phyloP scores from a whole-genome alignment of 495 filamentous ascomycete species.

The Podospora australis region DNA sequence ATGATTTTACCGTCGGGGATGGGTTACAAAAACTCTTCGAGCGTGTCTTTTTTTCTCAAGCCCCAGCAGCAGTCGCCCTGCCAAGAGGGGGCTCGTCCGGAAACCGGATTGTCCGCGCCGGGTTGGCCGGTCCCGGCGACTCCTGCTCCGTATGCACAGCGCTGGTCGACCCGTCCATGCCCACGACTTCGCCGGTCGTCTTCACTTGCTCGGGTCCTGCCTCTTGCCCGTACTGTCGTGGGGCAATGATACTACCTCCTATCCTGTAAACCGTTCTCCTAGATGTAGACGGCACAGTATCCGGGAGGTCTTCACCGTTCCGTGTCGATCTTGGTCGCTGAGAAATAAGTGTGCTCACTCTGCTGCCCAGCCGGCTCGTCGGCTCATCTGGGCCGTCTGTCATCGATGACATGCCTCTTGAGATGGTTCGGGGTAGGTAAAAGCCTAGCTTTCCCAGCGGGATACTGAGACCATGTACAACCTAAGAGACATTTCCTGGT shows the following conservation, averaged over 20 bases:
- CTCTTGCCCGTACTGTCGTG: background rate
- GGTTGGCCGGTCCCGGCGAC: background rate
- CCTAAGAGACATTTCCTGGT: conserved; percentile 33
- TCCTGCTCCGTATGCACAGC: background rate
- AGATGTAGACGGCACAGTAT: conserved; percentile 11
- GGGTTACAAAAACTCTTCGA: no score
- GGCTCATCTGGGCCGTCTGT: conserved; percentile 15
- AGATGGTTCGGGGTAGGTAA: conserved; percentile 70
- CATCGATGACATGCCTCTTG: conserved; percentile 33
- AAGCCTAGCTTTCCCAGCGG: conserved; percentile 79
- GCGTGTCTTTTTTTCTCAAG: no score
- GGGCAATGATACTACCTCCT: conserved; percentile 27
- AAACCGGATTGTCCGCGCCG: conserved; percentile 36
- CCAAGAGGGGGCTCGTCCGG: conserved; percentile 36
- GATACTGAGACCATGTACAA: conserved; percentile 82
- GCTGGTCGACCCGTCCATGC: background rate
- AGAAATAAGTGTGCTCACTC: conserved; percentile 22
- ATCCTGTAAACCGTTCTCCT: conserved; percentile 45
- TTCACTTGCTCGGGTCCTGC: no score
- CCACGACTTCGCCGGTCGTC: no score
- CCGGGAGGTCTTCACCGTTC: conserved; percentile 16
- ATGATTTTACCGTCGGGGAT: no score
- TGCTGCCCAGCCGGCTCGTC: conserved; percentile 20
- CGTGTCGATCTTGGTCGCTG: conserved; percentile 16
- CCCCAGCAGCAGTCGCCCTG: no score